phyloP scores from a whole-genome alignment of 331 rosid genomes.

The Malus hybrid region DNA sequence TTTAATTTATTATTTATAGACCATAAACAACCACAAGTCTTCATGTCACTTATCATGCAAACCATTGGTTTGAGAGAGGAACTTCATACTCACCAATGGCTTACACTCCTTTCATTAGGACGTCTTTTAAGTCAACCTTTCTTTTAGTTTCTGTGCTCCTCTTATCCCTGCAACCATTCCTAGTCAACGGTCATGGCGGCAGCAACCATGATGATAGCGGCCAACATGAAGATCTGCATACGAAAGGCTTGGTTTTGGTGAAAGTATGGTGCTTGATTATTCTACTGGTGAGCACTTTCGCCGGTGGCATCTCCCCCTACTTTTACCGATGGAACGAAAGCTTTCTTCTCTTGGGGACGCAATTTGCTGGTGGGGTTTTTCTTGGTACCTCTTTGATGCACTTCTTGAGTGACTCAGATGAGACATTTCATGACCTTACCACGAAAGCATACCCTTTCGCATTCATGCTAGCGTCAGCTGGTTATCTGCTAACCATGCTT shows the following conservation, averaged over 20 bases:
- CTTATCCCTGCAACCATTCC: conserved; percentile 12
- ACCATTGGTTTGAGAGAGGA: not conserved
- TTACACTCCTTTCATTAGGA: not conserved
- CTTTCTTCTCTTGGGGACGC: conserved; percentile 64
- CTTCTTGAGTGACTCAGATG: conserved; percentile 59
- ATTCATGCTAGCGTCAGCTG: conserved; percentile 58
- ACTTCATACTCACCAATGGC: conserved; percentile 18
- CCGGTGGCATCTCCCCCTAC: conserved; percentile 61
- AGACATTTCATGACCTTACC: conserved; percentile 41
- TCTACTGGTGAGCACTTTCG: conserved; percentile 47
- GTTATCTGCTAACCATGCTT: conserved; percentile 67
- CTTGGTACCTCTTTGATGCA: conserved; percentile 69
- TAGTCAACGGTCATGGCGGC: conserved; percentile 40
- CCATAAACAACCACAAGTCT: not conserved
- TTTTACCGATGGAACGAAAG: conserved; percentile 58
- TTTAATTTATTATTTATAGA: not conserved
- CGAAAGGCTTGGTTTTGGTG: conserved; percentile 36
- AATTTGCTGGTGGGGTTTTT: conserved; percentile 75
- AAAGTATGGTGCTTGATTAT: conserved; percentile 73
- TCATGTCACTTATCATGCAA: not conserved
- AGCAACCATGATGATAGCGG: not conserved
- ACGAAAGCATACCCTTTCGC: conserved; percentile 60
- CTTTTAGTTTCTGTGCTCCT: conserved; percentile 18
- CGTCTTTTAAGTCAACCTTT: conserved; percentile 35
- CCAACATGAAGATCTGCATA: conserved; percentile 12